Evolutionary conservation across 2,329 filamentous ascomycete genomes (phyloP).

Genomic region (Volutella citrinella): DNA sequence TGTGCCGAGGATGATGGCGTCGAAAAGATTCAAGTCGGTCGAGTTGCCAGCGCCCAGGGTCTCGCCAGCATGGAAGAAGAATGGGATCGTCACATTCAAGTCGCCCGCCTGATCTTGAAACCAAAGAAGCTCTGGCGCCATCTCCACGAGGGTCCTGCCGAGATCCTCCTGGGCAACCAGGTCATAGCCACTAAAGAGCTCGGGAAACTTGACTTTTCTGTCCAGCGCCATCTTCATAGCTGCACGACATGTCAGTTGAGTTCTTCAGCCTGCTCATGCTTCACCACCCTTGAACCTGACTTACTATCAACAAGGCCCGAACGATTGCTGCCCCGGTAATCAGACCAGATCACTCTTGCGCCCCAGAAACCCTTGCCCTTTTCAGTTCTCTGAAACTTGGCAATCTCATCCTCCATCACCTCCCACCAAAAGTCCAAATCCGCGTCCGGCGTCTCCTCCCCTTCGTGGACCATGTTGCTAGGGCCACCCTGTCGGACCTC

Average conservation of each 20-base stretch:
- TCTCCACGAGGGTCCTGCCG: background rate
- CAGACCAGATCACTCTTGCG: conserved; percentile 4
- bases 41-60: conserved; percentile 61
- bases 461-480: background rate
- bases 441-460: background rate
- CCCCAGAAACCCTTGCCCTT: conserved; percentile 4
- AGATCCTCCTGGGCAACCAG: conserved; percentile 1
- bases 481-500: conserved; percentile 1
- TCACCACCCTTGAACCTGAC: background rate
- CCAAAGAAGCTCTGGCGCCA: conserved; percentile 2
- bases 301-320: background rate
- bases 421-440: conserved; percentile 3
- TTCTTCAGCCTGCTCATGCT: background rate
- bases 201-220: conserved; percentile 1
- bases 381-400: conserved; percentile 1
- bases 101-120: conserved; percentile 1
- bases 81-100: conserved; percentile 43
- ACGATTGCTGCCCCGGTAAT: background rate
- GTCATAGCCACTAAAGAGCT: conserved; percentile 3
- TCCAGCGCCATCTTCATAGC: conserved; percentile 4
- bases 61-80: conserved; percentile 70
- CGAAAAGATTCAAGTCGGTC: conserved; percentile 64
- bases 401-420: conserved; percentile 1
- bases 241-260: background rate
- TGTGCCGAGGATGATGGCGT: conserved; percentile 63